Percentiles rank a stretch among this genome's conserved stretches.
Conservation (phyloP, 2,329 filamentous ascomycete species). For the Aspergillus sp. region DNA sequence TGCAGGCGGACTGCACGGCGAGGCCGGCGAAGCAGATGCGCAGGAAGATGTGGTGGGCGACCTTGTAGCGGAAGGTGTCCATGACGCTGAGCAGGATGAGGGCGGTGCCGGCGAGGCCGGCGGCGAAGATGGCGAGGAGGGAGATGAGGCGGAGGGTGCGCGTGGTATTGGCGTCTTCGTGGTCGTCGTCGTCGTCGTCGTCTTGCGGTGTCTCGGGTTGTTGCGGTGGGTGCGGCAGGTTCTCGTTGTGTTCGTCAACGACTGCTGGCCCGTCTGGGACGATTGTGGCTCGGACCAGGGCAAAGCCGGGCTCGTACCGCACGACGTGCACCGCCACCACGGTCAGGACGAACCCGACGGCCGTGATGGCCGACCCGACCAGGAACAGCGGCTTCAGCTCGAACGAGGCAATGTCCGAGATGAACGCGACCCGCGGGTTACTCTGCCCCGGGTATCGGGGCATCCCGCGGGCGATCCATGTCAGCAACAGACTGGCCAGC, state of each 20-base stretch:
- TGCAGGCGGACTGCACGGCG: slow-evolving; percentile 20
- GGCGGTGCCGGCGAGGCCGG: slow-evolving; percentile 13
- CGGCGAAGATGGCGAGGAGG: slow-evolving; percentile 18
- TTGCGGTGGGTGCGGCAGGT: too few relatives aligned
- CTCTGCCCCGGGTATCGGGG: slow-evolving; percentile 19
- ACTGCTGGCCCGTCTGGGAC: too few relatives aligned
- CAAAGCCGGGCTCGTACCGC: slow-evolving; percentile 21
- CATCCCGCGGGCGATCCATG: slow-evolving; percentile 20
- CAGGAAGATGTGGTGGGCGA: slow-evolving; percentile 18
- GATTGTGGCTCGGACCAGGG: slow-evolving; percentile 7
- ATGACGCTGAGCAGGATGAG: slow-evolving; percentile 20
- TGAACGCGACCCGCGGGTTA: slow-evolving; percentile 20
- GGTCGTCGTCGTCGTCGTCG: slow-evolving; percentile 4
- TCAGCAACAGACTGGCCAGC: slow-evolving; percentile 16
- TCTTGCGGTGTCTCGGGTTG: too few relatives aligned
- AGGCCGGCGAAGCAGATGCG: slow-evolving; percentile 18
- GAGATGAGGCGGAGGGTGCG: slow-evolving; percentile 18
- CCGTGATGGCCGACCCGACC: slow-evolving; percentile 19
- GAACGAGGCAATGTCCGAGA: slow-evolving; percentile 23
- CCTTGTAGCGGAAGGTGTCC: slow-evolving; percentile 22
- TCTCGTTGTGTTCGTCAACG: background rate
- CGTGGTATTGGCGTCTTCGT: slow-evolving; percentile 16
- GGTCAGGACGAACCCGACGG: slow-evolving; percentile 18
- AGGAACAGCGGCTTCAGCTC: slow-evolving; percentile 23
- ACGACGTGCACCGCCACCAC: slow-evolving; percentile 22